Base-by-base conservation (phyloP, 306 rosid genomes). In the Arachis stenosperma region DNA sequence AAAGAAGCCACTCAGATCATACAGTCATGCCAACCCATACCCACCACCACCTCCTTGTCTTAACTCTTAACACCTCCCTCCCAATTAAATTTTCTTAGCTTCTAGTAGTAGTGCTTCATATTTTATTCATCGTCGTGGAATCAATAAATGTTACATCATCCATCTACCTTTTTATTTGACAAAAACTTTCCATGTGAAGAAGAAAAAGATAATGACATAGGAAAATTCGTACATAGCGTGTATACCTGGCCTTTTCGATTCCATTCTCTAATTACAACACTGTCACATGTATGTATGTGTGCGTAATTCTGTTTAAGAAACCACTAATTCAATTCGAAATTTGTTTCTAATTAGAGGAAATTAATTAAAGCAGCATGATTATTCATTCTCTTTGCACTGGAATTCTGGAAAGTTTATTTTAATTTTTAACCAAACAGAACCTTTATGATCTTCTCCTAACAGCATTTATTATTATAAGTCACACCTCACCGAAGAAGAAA, bases 11-110 rank as follows among this genome's bases (percentile, higher is more conserved):
- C 30, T 37, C 27, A 17, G 17, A 17, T 17, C 17, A 22, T 22
- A 22, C 27, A 22, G 27, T 22, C 14, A 43, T 17, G 62, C 81
- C 70, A 54, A 72, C 78, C 37, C 37, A 33, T 33, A 67, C 79
- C 58, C 67, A 13, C 53, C 39, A 33, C 37, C 37, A 33, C 37
- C 53, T 40, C 61, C 30, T 67, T 6, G 33, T 30, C 42, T 48
- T 41, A 22, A 22, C 27, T 22, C 27, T 8, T 27, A 44, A 12
- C 53, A 5, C 6, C 65, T 11, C 52, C 50, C 42, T 44, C 65
- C 8, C 54, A n/a, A 22, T 60, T 52, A 29, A 61, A 36, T 68
- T 61, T 14, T 11, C 8, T 36, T 22, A 22, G 27, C 27, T 22
- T 22, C 27, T 22, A 22, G 27, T 22, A 22, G 27, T 22, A 22